Evolutionary conservation across 2,329 filamentous ascomycete species (phyloP).

Genomic region (Ophiocordyceps australis): DNA sequence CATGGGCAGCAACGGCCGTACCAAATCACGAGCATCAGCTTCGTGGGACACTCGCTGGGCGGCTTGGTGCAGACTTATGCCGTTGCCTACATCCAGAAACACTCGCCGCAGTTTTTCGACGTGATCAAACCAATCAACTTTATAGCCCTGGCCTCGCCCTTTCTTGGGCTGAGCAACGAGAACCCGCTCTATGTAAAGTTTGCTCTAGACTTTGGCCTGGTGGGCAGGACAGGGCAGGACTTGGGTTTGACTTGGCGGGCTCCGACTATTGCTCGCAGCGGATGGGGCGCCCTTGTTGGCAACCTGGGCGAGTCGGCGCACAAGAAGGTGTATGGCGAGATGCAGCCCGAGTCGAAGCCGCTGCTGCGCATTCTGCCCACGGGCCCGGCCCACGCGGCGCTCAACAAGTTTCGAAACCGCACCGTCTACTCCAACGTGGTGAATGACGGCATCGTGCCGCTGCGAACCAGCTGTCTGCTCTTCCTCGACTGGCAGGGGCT

Average conservation of each 20-base stretch:
- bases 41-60: slow-evolving; percentile 81
- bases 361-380: slow-evolving; percentile 77
- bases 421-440: slow-evolving; percentile 95
- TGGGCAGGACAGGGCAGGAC: slow-evolving; percentile 91
- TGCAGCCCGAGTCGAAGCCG: slow-evolving; percentile 71
- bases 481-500: slow-evolving; percentile 95
- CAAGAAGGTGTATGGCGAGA: slow-evolving; percentile 36
- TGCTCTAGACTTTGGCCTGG: slow-evolving; percentile 85
- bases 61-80: slow-evolving; percentile 87
- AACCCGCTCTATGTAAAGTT: slow-evolving; percentile 97
- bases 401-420: slow-evolving; percentile 76
- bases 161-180: slow-evolving; percentile 86
- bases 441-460: slow-evolving; percentile 89
- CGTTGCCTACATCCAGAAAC: slow-evolving; percentile 90
- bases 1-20: slow-evolving; percentile 38
- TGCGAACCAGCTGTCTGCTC: slow-evolving; percentile 87
- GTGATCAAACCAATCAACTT: slow-evolving; percentile 81
- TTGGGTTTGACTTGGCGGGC: slow-evolving; percentile 87
- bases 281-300: slow-evolving; percentile 76
- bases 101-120: slow-evolving; percentile 81
- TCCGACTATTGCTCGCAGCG: slow-evolving; percentile 66
- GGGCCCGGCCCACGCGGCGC: slow-evolving; percentile 71
- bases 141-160: slow-evolving; percentile 69
- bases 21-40: slow-evolving; percentile 85
- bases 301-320: slow-evolving; percentile 55